A percentile compares a stretch with the other conserved stretches of the same genome.
Conservation (phyloP, 169 alveolate species). For the Plasmodium gaboni region DNA sequence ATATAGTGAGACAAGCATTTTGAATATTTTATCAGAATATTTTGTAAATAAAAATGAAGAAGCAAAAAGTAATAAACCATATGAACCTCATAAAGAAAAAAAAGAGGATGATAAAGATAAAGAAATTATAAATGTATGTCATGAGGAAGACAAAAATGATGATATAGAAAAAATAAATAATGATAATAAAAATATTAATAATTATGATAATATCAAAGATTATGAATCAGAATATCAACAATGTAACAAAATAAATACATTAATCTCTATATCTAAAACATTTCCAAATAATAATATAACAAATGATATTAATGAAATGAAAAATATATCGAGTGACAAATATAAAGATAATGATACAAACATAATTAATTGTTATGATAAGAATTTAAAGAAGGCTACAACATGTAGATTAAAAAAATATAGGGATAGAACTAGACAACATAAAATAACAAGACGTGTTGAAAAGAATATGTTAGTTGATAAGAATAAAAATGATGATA, state of each 20-base stretch:
- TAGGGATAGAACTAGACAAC: not conserved
- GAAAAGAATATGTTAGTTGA: not conserved
- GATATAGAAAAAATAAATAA: slow-evolving; percentile 25
- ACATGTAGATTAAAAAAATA: not conserved
- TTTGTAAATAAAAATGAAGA: slow-evolving; percentile 1
- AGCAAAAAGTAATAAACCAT: not conserved
- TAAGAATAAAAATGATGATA: no score
- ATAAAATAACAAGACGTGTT: not conserved
- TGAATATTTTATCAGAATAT: no score
- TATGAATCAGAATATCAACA: not conserved
- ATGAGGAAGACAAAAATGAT: not conserved
- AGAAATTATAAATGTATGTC: no score
- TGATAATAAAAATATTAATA: not conserved
- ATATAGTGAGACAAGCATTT: no score
- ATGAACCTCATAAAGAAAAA: slow-evolving; percentile 1
- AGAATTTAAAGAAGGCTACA: not conserved
- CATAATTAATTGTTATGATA: not conserved
- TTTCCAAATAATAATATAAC: slow-evolving; percentile 17
- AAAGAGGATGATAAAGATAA: not conserved
- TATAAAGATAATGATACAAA: not conserved
- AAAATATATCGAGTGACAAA: not conserved
- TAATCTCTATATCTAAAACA: slow-evolving; percentile 32
- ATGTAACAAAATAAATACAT: slow-evolving; percentile 6
- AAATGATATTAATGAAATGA: not conserved
- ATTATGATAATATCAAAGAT: no score